Evolutionary conservation across 2,329 filamentous ascomycete species (phyloP), one percentile per base, ranked within the genome.

Genomic region (Helminthosporium solani): DNA sequence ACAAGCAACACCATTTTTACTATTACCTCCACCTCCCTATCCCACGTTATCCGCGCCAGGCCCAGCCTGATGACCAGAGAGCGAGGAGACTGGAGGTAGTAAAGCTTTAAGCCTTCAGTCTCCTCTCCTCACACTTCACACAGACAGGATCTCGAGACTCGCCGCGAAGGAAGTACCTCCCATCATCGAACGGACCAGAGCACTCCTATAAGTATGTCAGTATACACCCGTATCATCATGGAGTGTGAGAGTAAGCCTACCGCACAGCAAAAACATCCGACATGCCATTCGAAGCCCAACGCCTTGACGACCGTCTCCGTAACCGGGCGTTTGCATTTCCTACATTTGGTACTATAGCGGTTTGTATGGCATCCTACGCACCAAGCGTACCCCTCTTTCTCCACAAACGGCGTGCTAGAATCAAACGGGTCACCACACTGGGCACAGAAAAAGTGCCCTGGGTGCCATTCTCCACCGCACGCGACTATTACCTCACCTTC

Each of bases 331-430:
- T 83, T 84, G 73, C 94, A 99, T 61, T 86, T 89, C 58, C 83
- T 82, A 71, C 94, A 99, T 72, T 95, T 95, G 36, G 90, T 87
- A 11, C 87, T 88, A 11, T 90, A 96, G 27, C 94, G 84, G 65
- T 90, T 88, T 12, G 91, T 95, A 74, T 97, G 92, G 67, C 94
- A 99, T 18, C 81, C 81, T 37, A 97, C 82, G 71, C 94, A 99
- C 91, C 94, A 99, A 4, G 94, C 94, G 70, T 95, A 97, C 8
- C 92, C 92, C 57, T 97, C 92, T 72, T 96, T 96, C 68, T 99
- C 94, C 44, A 99, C 89, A 67, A 99, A 99, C 0, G 94, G 92
- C 8, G 78, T 85, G 3, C 67, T 70, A 0, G 75, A 71, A 52
- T 80, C 78, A 56, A 86, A 86, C 1, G 83, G 82, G 73, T 99